phyloP scores from a whole-genome alignment of 371 early-diverging fungal species.

The Mortierella sp. region DNA sequence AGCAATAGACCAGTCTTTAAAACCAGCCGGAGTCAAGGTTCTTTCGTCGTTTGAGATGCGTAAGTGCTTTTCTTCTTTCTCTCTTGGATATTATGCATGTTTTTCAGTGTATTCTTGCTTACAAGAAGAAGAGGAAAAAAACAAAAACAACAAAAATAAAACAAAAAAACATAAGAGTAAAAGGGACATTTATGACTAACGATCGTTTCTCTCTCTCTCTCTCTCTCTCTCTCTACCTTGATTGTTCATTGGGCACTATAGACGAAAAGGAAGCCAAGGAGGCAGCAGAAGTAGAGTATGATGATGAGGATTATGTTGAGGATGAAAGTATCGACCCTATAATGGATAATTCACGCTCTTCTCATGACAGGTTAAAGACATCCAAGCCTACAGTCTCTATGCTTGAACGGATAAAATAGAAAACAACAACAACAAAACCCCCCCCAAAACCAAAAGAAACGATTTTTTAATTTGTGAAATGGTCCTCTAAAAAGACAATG shows the following conservation, averaged over 20 bases:
- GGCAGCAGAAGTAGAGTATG: constrained; percentile 3
- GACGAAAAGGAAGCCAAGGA: constrained; percentile 33
- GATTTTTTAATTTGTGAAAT: too few species aligned
- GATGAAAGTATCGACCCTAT: too few species aligned
- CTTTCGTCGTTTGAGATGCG: constrained; percentile 48
- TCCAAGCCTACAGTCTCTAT: too few species aligned
- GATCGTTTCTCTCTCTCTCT: not conserved
- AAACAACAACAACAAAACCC: too few species aligned
- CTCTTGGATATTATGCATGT: not conserved
- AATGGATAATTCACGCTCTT: too few species aligned
- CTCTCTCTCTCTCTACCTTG: not conserved
- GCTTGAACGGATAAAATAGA: too few species aligned
- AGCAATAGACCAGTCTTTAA: constrained; percentile 40
- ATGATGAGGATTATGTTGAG: constrained; percentile 30
- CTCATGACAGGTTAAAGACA: too few species aligned
- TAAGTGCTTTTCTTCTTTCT: constrained; percentile 10
- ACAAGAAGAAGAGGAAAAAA: not conserved
- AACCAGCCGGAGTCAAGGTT: constrained; percentile 45
- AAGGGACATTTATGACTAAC: not conserved
- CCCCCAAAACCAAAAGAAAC: too few species aligned
- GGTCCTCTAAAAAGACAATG: too few species aligned
- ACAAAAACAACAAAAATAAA: too few species aligned
- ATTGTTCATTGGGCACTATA: constrained; percentile 7
- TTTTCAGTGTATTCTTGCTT: not conserved
- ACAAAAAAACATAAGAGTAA: too few species aligned